A percentile compares a stretch with the other conserved stretches of the same genome.
These are phyloP conservation scores for Ananas comosus DNA, from an alignment of 176 grass and related monocot species.

Conservation along the genomic window DNA sequence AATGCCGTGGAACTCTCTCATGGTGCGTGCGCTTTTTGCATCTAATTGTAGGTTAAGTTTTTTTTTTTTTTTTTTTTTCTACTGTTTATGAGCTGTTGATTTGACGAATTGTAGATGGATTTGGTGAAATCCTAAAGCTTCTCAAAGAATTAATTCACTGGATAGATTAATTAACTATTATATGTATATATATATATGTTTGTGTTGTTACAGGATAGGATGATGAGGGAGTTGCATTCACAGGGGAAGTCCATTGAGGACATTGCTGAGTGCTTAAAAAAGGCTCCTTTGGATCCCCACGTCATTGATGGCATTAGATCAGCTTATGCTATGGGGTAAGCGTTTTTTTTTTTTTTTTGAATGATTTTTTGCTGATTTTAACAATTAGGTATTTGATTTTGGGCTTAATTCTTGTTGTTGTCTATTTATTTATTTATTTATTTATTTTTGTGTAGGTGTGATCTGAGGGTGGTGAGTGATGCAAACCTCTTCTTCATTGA, in stretches of 20 bases:
- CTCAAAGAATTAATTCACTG: background rate
- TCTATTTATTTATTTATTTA: too few relatives aligned
- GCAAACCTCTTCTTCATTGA: conserved; percentile 91
- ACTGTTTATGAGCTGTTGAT: background rate
- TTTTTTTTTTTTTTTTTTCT: background rate
- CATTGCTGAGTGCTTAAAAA: conserved; percentile 29
- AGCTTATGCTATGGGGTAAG: conserved; percentile 37
- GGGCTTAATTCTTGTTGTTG: background rate
- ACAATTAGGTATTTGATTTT: background rate
- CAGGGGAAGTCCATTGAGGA: conserved; percentile 32
- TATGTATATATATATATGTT: background rate
- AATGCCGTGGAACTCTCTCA: conserved; percentile 83
- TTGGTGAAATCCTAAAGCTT: background rate
- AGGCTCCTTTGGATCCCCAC: conserved; percentile 41
- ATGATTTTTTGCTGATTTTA: too few relatives aligned
- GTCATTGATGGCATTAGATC: conserved; percentile 36
- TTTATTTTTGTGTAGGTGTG: conserved; percentile 40
- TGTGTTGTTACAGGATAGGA: conserved; percentile 34
- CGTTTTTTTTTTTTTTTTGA: background rate
- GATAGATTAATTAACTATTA: background rate
- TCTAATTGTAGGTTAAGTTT: too few relatives aligned
- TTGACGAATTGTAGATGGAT: background rate
- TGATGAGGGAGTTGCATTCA: conserved; percentile 55
- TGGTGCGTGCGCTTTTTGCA: conserved; percentile 16
- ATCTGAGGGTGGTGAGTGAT: conserved; percentile 75